phyloP scores from a whole-genome alignment of 1,139 yeast species.

The Zygosaccharomyces pseudobailii region DNA sequence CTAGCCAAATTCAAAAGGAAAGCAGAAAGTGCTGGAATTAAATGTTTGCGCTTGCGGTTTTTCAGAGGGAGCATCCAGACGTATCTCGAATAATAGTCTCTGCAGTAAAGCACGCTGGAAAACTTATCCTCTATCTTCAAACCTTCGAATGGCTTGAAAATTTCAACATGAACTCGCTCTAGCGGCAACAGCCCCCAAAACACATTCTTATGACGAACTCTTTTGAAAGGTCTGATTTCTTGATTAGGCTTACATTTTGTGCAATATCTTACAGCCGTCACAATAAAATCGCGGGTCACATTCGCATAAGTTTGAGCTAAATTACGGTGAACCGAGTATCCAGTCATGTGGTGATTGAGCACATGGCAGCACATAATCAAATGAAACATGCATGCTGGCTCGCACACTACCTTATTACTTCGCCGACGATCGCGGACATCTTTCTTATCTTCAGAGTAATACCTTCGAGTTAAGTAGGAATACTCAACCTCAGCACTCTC shows the following conservation, averaged over 20 bases:
- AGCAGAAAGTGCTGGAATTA: slow-evolving; percentile 18
- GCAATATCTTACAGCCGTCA: slow-evolving; percentile 24
- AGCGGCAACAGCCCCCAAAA: slow-evolving; percentile 24
- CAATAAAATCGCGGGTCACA: slow-evolving; percentile 23
- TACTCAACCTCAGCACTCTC: slow-evolving; percentile 21
- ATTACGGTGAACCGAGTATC: slow-evolving; percentile 16
- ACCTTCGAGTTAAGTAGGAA: slow-evolving; percentile 23
- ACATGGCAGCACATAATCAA: slow-evolving; percentile 30
- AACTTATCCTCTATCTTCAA: slow-evolving; percentile 26
- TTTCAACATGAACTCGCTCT: slow-evolving; percentile 32
- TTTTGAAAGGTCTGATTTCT: slow-evolving; percentile 14
- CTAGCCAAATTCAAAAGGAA: slow-evolving; percentile 24
- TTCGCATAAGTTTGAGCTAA: slow-evolving; percentile 27
- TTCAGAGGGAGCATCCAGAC: slow-evolving; percentile 31
- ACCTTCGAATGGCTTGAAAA: slow-evolving; percentile 25
- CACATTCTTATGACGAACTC: slow-evolving; percentile 18
- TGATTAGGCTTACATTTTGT: slow-evolving; percentile 27
- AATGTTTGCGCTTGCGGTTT: slow-evolving; percentile 21
- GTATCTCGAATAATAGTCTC: slow-evolving; percentile 30
- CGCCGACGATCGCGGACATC: slow-evolving; percentile 26
- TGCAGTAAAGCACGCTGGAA: slow-evolving; percentile 26
- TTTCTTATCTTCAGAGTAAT: slow-evolving; percentile 21
- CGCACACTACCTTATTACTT: slow-evolving; percentile 26
- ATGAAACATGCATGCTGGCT: slow-evolving; percentile 29
- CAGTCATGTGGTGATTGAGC: slow-evolving; percentile 26